phyloP scores from a whole-genome alignment of 768 basidiomycete genomes.

The Russula foetens region DNA sequence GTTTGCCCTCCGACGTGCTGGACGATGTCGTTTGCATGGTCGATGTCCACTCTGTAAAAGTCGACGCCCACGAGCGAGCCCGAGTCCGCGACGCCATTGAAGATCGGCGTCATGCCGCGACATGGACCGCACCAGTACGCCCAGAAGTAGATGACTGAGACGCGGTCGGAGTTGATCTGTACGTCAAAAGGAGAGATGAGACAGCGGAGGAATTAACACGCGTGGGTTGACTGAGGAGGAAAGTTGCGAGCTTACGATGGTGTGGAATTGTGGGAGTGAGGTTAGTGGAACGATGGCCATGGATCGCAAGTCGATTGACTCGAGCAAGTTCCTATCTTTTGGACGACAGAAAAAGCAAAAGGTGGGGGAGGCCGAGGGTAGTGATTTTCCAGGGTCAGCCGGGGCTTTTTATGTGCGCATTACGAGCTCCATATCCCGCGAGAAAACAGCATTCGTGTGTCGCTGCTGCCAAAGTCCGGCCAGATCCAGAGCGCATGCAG shows the following conservation, averaged over 20 bases:
- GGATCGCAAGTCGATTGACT: background rate
- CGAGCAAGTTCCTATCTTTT: background rate
- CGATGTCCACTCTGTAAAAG: constrained; percentile 16
- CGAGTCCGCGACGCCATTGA: constrained; percentile 10
- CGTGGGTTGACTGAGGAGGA: background rate
- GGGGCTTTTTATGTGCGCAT: background rate
- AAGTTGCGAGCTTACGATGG: background rate
- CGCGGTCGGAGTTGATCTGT: constrained; percentile 3
- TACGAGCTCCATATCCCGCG: background rate
- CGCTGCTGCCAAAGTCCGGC: background rate
- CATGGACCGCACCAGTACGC: constrained; percentile 17
- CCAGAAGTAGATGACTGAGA: constrained; percentile 12
- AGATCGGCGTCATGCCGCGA: constrained; percentile 13
- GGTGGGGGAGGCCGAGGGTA: background rate
- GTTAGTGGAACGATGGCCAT: constrained; percentile 9
- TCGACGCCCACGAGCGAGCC: constrained; percentile 9
- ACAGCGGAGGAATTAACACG: background rate
- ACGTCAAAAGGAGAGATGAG: background rate
- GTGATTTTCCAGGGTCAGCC: background rate
- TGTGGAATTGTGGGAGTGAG: constrained; percentile 12
- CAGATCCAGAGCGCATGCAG: background rate
- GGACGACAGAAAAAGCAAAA: no score
- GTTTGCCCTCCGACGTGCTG: constrained; percentile 10
- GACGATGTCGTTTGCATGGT: constrained; percentile 5
- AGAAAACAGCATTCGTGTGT: background rate